Evolutionary conservation across 1,284 basidiomycete species (phyloP).

Genomic region (Gomphus sp.): DNA sequence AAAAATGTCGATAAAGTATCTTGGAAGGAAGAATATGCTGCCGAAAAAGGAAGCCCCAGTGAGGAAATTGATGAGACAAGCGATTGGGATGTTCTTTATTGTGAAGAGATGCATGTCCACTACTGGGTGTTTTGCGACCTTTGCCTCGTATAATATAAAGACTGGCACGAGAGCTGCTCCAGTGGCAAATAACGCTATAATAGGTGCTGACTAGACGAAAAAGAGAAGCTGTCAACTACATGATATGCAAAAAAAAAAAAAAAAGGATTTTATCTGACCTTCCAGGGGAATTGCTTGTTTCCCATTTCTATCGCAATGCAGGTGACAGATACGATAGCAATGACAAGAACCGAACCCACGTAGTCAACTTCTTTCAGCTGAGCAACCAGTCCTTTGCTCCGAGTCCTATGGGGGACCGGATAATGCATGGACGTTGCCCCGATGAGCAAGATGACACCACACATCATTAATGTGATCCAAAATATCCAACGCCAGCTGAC

Average conservation of each 20-base stretch:
- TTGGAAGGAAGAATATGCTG: constrained; percentile 25
- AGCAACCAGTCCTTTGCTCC: constrained; percentile 22
- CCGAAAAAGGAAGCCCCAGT: constrained; percentile 28
- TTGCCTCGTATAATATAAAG: constrained; percentile 25
- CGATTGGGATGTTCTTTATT: constrained; percentile 24
- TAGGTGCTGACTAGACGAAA: neutral
- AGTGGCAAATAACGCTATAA: neutral
- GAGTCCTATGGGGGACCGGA: constrained; percentile 23
- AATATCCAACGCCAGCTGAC: constrained; percentile 24
- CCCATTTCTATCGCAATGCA: neutral
- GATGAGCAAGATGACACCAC: constrained; percentile 20
- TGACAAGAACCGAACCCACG: constrained; percentile 17
- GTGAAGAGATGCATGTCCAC: constrained; percentile 23
- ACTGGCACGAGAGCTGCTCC: constrained; percentile 4
- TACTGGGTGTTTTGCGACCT: constrained; percentile 22
- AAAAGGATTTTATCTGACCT: neutral
- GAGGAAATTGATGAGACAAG: constrained; percentile 26
- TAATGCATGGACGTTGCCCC: constrained; percentile 21
- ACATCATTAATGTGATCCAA: constrained; percentile 26
- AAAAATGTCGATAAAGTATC: constrained; percentile 24
- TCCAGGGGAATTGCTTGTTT: neutral
- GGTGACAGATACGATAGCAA: neutral
- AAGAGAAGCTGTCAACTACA: neutral
- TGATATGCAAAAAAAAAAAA: neutral
- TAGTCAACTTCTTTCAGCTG: constrained; percentile 24